Evolutionary conservation across 345 rosid species (phyloP).

Genomic region (Heritiera littoralis): DNA sequence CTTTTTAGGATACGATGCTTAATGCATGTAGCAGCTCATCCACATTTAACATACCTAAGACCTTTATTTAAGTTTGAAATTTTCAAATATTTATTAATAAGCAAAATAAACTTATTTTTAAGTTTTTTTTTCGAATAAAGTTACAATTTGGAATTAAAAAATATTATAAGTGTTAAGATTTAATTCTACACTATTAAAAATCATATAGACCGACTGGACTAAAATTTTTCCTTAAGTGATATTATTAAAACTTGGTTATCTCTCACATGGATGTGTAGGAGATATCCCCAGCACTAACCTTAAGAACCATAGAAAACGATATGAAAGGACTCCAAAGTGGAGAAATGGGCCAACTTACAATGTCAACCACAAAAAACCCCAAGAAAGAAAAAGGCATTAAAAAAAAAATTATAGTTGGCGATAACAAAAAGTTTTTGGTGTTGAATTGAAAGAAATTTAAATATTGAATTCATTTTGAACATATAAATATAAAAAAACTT

Average conservation of each 20-base stretch:
- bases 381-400: not conserved
- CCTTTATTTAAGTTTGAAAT: not conserved
- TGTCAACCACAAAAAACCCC: conserved; percentile 28
- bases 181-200: no score
- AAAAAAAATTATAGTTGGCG: no score
- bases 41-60: not conserved
- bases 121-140: no score
- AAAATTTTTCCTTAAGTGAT: no score
- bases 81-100: not conserved
- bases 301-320: conserved; percentile 10
- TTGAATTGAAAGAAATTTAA: no score
- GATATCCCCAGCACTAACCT: not conserved
- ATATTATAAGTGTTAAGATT: no score
- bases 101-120: not conserved
- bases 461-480: no score
- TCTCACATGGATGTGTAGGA: not conserved
- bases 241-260: not conserved
- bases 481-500: no score
- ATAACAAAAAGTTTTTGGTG: not conserved
- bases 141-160: no score
- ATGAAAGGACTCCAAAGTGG: conserved; percentile 7
- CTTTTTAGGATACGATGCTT: not conserved
- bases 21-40: not conserved
- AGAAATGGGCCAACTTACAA: conserved; percentile 23
- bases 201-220: no score